A percentile compares a stretch with the other conserved stretches of the same genome.
phyloP scores from a whole-genome alignment of 805 yeast genomes.

The Candida nitratophila region DNA sequence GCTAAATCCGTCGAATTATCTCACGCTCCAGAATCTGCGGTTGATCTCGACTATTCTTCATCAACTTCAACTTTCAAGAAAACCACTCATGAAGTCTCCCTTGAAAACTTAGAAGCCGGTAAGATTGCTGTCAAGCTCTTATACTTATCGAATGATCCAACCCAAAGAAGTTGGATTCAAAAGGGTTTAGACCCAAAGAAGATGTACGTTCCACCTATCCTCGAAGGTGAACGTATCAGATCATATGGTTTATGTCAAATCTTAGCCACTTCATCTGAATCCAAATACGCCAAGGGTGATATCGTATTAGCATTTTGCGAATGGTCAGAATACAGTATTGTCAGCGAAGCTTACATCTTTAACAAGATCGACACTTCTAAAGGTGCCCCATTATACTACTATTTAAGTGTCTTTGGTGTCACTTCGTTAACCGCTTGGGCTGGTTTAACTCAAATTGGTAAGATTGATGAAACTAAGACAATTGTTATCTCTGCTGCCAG shows the following conservation, averaged over 20 bases:
- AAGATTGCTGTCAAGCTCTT: constrained; percentile 37
- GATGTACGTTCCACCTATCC: constrained; percentile 30
- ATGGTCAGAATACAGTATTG: constrained; percentile 44
- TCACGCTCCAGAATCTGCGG: constrained; percentile 2
- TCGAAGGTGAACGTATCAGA: constrained; percentile 38
- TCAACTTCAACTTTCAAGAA: constrained; percentile 12
- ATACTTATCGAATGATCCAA: constrained; percentile 53
- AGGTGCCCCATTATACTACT: constrained; percentile 32
- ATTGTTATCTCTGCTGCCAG: constrained; percentile 58
- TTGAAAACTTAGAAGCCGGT: constrained; percentile 1
- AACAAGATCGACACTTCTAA: constrained; percentile 23
- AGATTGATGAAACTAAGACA: constrained; percentile 36
- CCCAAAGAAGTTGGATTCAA: constrained; percentile 52
- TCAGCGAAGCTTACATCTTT: constrained; percentile 21
- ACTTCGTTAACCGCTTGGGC: constrained; percentile 59
- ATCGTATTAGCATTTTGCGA: constrained; percentile 29
- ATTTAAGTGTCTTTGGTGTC: constrained; percentile 43
- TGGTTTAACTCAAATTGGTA: constrained; percentile 45
- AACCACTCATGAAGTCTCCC: constrained; percentile 1
- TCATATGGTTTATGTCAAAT: constrained; percentile 43
- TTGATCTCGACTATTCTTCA: constrained; percentile 5
- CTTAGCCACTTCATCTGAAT: constrained; percentile 12
- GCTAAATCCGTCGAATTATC: constrained; percentile 1
- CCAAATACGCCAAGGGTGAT: constrained; percentile 36
- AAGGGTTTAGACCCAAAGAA: constrained; percentile 25